phyloP scores from a whole-genome alignment of 345 rosid genomes.

The Acer yangbiense region DNA sequence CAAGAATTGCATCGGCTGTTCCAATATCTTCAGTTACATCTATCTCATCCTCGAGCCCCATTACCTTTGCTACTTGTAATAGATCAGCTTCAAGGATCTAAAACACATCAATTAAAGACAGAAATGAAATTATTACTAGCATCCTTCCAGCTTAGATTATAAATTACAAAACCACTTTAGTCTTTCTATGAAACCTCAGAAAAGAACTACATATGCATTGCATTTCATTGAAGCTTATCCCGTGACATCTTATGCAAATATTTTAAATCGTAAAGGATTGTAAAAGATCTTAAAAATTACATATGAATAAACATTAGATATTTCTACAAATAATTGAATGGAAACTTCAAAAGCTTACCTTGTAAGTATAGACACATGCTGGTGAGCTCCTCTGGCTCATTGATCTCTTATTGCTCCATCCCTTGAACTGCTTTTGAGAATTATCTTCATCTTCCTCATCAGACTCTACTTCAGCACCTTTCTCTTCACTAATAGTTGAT shows the following conservation, averaged over 20 bases:
- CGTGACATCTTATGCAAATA: neutral
- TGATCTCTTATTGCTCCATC: conserved; percentile 33
- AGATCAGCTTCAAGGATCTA: conserved; percentile 89
- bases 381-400: conserved; percentile 51
- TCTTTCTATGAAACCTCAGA: neutral
- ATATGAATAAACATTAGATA: neutral
- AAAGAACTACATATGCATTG: neutral
- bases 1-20: conserved; percentile 81
- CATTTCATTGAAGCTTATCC: neutral
- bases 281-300: neutral
- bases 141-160: neutral
- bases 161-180: neutral
- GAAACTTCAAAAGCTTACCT: conserved; percentile 45
- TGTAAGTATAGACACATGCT: conserved; percentile 65
- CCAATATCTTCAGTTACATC: conserved; percentile 84
- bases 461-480: conserved; percentile 40
- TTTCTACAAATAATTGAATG: neutral
- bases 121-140: conserved; percentile 10
- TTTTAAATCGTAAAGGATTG: neutral
- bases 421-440: conserved; percentile 34
- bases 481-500: conserved; percentile 34
- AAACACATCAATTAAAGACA: conserved; percentile 22
- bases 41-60: conserved; percentile 83
- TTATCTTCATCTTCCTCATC: conserved; percentile 60
- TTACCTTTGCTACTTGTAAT: conserved; percentile 78